These are phyloP conservation scores for Beauveria sp. DNA, from an alignment of 2,329 filamentous ascomycete genomes.

Conservation along the genomic window DNA sequence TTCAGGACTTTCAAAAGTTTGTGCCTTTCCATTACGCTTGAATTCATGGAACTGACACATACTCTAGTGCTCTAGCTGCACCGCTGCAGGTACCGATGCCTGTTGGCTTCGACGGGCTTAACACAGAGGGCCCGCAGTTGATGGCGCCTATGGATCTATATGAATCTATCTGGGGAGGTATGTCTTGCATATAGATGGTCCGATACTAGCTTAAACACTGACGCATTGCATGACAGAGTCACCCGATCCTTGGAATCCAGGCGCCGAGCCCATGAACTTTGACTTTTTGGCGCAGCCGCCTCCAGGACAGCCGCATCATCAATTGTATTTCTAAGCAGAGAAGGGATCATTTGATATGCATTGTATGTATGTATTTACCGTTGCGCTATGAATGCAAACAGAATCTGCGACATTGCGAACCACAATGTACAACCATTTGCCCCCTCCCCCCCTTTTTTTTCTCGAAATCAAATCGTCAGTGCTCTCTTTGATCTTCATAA, in stretches of 20 bases:
- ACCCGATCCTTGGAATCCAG: slow-evolving; percentile 50
- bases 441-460: too few relatives aligned
- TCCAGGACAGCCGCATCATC: slow-evolving; percentile 49
- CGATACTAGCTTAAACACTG: background rate
- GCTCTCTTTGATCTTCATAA: slow-evolving; percentile 54
- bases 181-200: slow-evolving; percentile 20
- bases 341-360: background rate
- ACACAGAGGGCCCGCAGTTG: slow-evolving; percentile 47
- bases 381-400: background rate
- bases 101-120: slow-evolving; percentile 39
- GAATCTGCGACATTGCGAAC: background rate
- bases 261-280: slow-evolving; percentile 50
- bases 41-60: slow-evolving; percentile 14
- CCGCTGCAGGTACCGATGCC: slow-evolving; percentile 28
- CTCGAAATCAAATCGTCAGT: slow-evolving; percentile 33
- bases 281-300: slow-evolving; percentile 53
- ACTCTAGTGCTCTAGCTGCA: slow-evolving; percentile 26
- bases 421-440: background rate
- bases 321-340: slow-evolving; percentile 44
- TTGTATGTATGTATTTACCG: background rate
- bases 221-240: slow-evolving; percentile 35
- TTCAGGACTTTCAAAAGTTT: slow-evolving; percentile 38
- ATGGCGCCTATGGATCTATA: slow-evolving; percentile 63
- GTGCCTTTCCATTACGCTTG: slow-evolving; percentile 10
- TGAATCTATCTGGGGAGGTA: slow-evolving; percentile 62